phyloP scores from a whole-genome alignment of 306 rosid genomes.

The Prunus mongolica region DNA sequence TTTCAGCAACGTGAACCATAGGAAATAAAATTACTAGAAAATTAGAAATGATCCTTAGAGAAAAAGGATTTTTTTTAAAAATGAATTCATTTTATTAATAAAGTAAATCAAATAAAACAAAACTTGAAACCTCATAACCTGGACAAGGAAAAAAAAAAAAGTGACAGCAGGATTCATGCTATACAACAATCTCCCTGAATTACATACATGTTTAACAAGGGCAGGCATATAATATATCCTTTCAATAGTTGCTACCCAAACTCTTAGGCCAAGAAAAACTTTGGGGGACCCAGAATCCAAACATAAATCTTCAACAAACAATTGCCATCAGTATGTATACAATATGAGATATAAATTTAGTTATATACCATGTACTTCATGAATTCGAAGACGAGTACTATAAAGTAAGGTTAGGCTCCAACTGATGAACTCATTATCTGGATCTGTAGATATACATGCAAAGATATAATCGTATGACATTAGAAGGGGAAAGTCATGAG shows the following conservation, averaged over 20 bases:
- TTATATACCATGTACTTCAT: constrained; percentile 7
- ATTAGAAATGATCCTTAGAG: background rate
- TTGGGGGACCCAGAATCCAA: background rate
- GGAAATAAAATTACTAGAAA: background rate
- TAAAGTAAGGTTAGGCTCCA: constrained; percentile 7
- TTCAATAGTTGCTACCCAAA: constrained; percentile 9
- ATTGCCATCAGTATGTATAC: constrained; percentile 3
- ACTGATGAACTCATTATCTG: constrained; percentile 32
- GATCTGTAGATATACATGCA: constrained; percentile 25
- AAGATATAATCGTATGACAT: background rate
- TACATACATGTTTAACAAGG: background rate
- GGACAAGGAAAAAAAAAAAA: background rate
- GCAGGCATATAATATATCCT: background rate
- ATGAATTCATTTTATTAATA: background rate
- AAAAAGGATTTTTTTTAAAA: background rate
- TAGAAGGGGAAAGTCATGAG: background rate
- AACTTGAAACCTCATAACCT: background rate
- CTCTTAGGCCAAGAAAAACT: constrained; percentile 12
- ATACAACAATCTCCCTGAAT: background rate
- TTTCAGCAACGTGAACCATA: no score
- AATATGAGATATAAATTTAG: background rate
- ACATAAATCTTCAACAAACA: background rate
- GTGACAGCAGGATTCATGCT: background rate
- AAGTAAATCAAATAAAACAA: background rate
- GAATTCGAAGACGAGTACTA: background rate